Evolutionary conservation across 371 early-diverging fungal genomes (phyloP).

Genomic region (Mortierella sp.): DNA sequence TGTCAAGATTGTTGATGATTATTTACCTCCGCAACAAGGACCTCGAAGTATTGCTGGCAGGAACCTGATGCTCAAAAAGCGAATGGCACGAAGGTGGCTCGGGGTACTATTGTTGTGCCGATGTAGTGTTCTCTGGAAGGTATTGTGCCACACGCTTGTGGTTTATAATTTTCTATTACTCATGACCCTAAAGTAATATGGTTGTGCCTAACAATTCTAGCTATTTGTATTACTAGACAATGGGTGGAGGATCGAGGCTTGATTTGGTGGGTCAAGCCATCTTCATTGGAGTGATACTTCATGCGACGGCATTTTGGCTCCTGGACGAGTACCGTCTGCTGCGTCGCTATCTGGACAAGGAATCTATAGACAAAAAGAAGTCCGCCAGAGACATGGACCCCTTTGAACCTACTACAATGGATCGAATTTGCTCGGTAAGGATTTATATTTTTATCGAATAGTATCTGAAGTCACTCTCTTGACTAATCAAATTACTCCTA

Average conservation of each 20-base stretch:
- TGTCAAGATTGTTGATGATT: constrained; percentile 57
- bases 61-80: constrained; percentile 50
- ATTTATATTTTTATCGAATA: not conserved
- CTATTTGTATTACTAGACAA: not conserved
- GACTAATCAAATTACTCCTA: no score
- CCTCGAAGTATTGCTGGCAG: constrained; percentile 42
- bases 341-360: constrained; percentile 4
- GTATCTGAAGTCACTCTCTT: not conserved
- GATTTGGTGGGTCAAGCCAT: constrained; percentile 4
- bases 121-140: constrained; percentile 13
- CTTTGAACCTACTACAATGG: constrained; percentile 29
- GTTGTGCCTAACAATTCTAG: no score
- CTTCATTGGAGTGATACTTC: constrained; percentile 27
- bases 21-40: constrained; percentile 24
- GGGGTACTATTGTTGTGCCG: constrained; percentile 22
- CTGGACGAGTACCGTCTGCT: constrained; percentile 36
- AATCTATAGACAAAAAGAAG: constrained; percentile 6
- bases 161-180: not conserved
- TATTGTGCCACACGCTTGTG: not conserved
- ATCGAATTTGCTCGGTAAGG: constrained; percentile 34
- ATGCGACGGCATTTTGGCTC: constrained; percentile 47
- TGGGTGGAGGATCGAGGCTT: constrained; percentile 1
- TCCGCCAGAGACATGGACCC: constrained; percentile 17
- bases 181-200: not conserved
- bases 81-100: constrained; percentile 43